phyloP scores from a whole-genome alignment of 768 basidiomycete genomes.

The Trametes punicea region DNA sequence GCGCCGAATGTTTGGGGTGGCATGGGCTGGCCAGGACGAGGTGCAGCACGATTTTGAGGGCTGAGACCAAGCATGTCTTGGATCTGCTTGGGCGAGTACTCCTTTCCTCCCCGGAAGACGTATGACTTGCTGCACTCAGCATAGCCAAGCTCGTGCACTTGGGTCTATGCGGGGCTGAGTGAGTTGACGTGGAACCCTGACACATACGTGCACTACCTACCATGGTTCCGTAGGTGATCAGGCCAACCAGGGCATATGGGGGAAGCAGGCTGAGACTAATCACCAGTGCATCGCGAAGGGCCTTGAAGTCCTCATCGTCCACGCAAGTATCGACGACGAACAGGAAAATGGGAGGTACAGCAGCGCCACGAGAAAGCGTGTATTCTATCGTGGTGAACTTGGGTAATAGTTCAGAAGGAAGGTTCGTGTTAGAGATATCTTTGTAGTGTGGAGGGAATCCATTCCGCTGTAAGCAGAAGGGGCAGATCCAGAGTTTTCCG shows the following conservation, averaged over 20 bases:
- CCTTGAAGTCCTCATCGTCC: conserved; percentile 93
- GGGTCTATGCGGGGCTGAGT: conserved; percentile 53
- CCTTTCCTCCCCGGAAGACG: conserved; percentile 97
- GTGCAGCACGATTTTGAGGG: conserved; percentile 75
- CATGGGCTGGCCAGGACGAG: conserved; percentile 81
- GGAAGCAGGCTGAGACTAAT: conserved; percentile 92
- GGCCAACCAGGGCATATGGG: conserved; percentile 89
- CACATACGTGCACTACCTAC: conserved; percentile 38
- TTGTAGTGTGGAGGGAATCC: conserved; percentile 99
- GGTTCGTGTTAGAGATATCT: conserved; percentile 94
- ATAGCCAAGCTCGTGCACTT: conserved; percentile 98
- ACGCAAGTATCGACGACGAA: conserved; percentile 97
- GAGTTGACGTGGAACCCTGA: not conserved
- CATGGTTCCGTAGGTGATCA: conserved; percentile 98
- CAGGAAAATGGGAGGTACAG: conserved; percentile 93
- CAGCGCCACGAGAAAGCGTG: conserved; percentile 88
- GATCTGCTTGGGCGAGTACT: conserved; percentile 94
- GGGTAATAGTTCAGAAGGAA: conserved; percentile 92
- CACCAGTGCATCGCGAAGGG: conserved; percentile 90
- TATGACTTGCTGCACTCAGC: conserved; percentile 96
- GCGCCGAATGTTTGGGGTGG: conserved; percentile 81
- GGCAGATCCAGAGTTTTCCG: conserved; percentile 99
- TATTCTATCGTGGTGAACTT: conserved; percentile 99
- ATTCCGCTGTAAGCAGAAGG: conserved; percentile 95
- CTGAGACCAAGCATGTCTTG: conserved; percentile 95